Conservation (phyloP, 2,329 filamentous ascomycete genomes). For the Phyllachora maydis region DNA sequence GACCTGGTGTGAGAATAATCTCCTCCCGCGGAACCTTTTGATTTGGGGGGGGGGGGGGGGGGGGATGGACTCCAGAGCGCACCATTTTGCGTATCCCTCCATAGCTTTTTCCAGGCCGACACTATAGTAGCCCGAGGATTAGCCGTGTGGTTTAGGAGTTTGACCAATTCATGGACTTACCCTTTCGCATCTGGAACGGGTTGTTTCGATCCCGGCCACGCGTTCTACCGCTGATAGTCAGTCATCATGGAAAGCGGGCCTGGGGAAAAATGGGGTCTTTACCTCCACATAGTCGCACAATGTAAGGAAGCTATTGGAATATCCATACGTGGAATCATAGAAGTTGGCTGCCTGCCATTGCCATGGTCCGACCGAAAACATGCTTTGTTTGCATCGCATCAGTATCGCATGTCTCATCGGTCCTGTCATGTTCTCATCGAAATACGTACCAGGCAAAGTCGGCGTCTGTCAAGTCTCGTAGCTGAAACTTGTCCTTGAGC, state of each 20-base stretch:
- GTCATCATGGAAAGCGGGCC: not conserved
- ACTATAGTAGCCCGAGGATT: conserved; percentile 21
- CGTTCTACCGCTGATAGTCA: no score
- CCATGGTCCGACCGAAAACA: conserved; percentile 31
- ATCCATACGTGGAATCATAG: conserved; percentile 22
- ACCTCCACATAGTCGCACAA: conserved; percentile 23
- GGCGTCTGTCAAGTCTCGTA: conserved; percentile 16
- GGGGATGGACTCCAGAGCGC: conserved; percentile 14
- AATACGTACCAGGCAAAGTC: no score
- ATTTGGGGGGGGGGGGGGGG: conserved; percentile 17
- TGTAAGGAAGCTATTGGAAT: conserved; percentile 22
- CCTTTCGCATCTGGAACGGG: not conserved
- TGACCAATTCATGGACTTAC: conserved; percentile 11
- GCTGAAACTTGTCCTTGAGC: conserved; percentile 25
- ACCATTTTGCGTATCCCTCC: conserved; percentile 25
- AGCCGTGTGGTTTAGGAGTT: conserved; percentile 12
- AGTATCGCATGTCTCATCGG: no score
- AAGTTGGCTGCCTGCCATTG: conserved; percentile 34
- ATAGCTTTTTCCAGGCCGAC: conserved; percentile 27
- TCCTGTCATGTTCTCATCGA: no score
- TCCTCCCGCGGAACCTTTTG: conserved; percentile 22
- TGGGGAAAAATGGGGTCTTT: not conserved
- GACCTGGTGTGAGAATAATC: not conserved
- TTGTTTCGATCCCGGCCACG: no score
- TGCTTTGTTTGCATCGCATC: no score